phyloP scores from a whole-genome alignment of 148 eudicot genomes.

The Rhododendron simsii region DNA sequence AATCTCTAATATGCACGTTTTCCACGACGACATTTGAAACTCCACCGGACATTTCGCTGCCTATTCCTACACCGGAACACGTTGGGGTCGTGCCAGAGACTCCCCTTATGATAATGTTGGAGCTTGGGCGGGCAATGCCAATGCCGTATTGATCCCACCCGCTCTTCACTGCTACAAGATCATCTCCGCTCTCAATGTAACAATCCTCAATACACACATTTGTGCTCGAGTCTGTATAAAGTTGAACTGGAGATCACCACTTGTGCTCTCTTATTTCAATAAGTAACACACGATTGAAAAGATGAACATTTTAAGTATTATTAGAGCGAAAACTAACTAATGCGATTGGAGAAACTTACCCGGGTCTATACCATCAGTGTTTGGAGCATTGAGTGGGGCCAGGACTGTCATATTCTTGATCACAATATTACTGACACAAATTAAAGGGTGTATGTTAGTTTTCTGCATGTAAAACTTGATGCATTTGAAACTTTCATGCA shows the following conservation, averaged over 20 bases:
- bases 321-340: neutral
- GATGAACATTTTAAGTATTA: neutral
- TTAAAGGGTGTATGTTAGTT: neutral
- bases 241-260: neutral
- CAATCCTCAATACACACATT: conserved; percentile 93
- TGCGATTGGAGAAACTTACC: conserved; percentile 30
- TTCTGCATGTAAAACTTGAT: neutral
- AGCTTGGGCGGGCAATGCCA: conserved; percentile 68
- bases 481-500: neutral
- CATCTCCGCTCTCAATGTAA: conserved; percentile 98
- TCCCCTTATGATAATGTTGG: conserved; percentile 69
- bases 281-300: neutral
- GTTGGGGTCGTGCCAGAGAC: conserved; percentile 92
- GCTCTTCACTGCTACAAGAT: conserved; percentile 88
- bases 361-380: conserved; percentile 98
- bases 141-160: conserved; percentile 98
- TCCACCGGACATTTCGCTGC: conserved; percentile 99
- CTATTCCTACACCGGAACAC: conserved; percentile 91
- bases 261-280: neutral
- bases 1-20: conserved; percentile 50
- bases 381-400: conserved; percentile 95
- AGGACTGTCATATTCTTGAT: conserved; percentile 81
- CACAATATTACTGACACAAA: conserved; percentile 66
- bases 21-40: conserved; percentile 54
- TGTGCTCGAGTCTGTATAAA: conserved; percentile 67